Percentiles rank a stretch among this genome's conserved stretches.
Conservation (phyloP, 176 grass and related monocot genomes). For the Rhynchospora breviuscula region DNA sequence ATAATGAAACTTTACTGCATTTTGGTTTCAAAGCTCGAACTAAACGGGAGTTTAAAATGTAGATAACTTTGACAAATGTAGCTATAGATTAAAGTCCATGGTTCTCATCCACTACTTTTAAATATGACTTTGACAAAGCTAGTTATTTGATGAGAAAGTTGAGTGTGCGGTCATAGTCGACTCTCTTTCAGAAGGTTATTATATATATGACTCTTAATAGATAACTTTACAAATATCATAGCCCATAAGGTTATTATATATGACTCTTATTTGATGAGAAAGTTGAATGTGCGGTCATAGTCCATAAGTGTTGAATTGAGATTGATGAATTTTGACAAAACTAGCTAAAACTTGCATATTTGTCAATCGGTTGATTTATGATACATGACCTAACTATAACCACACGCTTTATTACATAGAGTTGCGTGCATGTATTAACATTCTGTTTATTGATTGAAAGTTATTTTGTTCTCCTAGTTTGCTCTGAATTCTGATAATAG, state of each 20-base stretch:
- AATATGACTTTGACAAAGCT: constrained; percentile 4
- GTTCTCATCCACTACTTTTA: neutral
- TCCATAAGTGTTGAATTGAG: neutral
- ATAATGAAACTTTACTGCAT: neutral
- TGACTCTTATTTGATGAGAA: too few species aligned
- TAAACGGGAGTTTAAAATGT: neutral
- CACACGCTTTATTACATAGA: neutral
- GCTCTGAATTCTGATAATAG: neutral
- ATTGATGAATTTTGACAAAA: neutral
- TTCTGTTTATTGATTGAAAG: neutral
- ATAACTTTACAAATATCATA: neutral
- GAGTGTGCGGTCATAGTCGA: neutral
- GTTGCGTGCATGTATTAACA: neutral
- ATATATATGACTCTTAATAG: neutral
- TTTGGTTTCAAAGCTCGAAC: neutral
- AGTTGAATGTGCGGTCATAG: neutral
- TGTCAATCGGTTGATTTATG: neutral
- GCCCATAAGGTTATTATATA: neutral
- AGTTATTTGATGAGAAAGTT: neutral
- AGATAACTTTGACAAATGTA: neutral
- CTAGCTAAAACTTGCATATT: neutral
- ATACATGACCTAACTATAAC: neutral
- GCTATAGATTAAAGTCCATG: neutral
- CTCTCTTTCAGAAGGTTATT: neutral
- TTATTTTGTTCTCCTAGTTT: neutral